A percentile compares a stretch with the other conserved stretches of the same genome.
phyloP scores from a whole-genome alignment of 1,139 yeast genomes.

The Saccharomycopsis hybrid region DNA sequence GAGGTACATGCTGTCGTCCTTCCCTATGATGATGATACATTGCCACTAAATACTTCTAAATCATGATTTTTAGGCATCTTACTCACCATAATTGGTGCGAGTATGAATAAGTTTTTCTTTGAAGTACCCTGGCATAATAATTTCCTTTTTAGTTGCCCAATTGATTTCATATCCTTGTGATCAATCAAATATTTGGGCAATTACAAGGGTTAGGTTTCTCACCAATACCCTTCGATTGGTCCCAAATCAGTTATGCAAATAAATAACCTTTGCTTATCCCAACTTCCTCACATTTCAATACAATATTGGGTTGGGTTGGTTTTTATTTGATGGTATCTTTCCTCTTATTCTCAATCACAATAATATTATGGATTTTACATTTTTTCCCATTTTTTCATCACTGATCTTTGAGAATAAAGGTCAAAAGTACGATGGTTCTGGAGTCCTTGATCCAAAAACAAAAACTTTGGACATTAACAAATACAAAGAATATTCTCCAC shows the following conservation, averaged over 20 bases:
- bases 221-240: slow-evolving; percentile 58
- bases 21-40: slow-evolving; percentile 45
- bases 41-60: slow-evolving; percentile 55
- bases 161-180: slow-evolving; percentile 61
- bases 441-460: too few species aligned
- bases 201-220: slow-evolving; percentile 56
- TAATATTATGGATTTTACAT: slow-evolving; percentile 46
- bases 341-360: slow-evolving; percentile 44
- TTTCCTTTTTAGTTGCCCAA: slow-evolving; percentile 51
- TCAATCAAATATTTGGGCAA: slow-evolving; percentile 53
- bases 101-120: slow-evolving; percentile 52
- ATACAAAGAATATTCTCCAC: slow-evolving; percentile 51
- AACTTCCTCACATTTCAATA: slow-evolving; percentile 47
- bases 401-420: slow-evolving; percentile 41
- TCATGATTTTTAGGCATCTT: slow-evolving; percentile 49
- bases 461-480: too few species aligned
- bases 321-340: slow-evolving; percentile 38
- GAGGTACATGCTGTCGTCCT: slow-evolving; percentile 67
- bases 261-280: slow-evolving; percentile 69
- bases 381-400: slow-evolving; percentile 42
- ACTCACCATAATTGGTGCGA: slow-evolving; percentile 56
- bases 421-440: slow-evolving; percentile 35
- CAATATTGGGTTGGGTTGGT: slow-evolving; percentile 40
- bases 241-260: slow-evolving; percentile 36
- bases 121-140: slow-evolving; percentile 48